A percentile compares a stretch with the other conserved stretches of the same genome.
Evolutionary conservation across 345 rosid genomes (phyloP).

Genomic region (Linum tenue): DNA sequence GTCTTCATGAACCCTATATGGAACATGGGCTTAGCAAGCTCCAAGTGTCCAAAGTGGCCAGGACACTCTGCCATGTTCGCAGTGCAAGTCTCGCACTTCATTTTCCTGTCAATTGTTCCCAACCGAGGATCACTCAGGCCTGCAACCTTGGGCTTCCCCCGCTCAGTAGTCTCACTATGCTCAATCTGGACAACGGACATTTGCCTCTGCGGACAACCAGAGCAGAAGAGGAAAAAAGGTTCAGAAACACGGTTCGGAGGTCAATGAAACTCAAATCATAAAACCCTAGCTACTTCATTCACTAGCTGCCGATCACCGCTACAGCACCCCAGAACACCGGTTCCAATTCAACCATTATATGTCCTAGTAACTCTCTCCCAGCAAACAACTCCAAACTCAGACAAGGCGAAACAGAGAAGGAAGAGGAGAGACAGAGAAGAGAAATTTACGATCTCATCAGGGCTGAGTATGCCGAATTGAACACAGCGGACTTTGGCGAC

Average conservation of each 20-base stretch:
- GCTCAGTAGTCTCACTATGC: conserved; percentile 81
- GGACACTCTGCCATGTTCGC: conserved; percentile 98
- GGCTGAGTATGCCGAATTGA: conserved; percentile 92
- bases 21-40: conserved; percentile 96
- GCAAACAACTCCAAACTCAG: neutral
- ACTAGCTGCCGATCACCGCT: neutral
- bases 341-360: neutral
- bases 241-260: neutral
- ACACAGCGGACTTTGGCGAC: conserved; percentile 45
- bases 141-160: conserved; percentile 74
- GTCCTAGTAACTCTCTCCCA: neutral
- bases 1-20: conserved; percentile 92
- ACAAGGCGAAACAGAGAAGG: neutral
- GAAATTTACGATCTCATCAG: conserved; percentile 81
- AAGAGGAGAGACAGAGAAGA: conserved; percentile 6
- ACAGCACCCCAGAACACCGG: neutral
- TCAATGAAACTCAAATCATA: neutral
- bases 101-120: conserved; percentile 85
- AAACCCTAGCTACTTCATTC: neutral
- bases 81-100: conserved; percentile 87
- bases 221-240: neutral
- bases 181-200: conserved; percentile 89
- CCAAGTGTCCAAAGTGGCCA: conserved; percentile 91
- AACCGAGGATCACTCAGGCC: conserved; percentile 82
- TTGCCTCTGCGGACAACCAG: conserved; percentile 62